Conservation (phyloP, 495 filamentous ascomycete species). For the Penicillium angulare region DNA sequence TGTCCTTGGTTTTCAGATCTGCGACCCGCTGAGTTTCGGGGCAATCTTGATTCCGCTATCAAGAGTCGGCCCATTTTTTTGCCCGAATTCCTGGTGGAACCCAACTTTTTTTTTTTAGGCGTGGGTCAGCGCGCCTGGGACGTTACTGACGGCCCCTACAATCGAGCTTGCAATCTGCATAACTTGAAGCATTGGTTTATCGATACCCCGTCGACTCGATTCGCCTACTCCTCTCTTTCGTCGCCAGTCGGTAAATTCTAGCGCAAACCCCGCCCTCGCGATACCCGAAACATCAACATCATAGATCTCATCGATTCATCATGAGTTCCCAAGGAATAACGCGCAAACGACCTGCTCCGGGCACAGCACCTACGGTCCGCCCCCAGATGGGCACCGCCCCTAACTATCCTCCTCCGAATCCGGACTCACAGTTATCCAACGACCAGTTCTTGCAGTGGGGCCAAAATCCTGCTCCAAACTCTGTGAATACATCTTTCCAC, state of each 20-base stretch:
- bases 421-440: conserved; percentile 45
- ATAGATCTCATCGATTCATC: conserved; percentile 7
- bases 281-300: conserved; percentile 10
- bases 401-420: conserved; percentile 30
- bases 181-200: too few relatives aligned
- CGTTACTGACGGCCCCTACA: conserved; percentile 13
- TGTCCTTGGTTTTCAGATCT: too few relatives aligned
- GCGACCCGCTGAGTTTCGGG: background rate
- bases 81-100: conserved; percentile 10
- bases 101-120: conserved; percentile 12
- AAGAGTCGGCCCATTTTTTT: conserved; percentile 14
- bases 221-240: background rate
- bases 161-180: background rate
- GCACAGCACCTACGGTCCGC: conserved; percentile 57
- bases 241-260: background rate
- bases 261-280: conserved; percentile 1
- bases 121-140: conserved; percentile 11
- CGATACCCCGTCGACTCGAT: background rate
- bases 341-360: conserved; percentile 75
- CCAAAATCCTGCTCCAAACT: conserved; percentile 38
- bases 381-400: conserved; percentile 40
- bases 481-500: conserved; percentile 28
- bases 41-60: background rate
- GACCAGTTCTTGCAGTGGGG: conserved; percentile 57
- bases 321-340: conserved; percentile 47